Evolutionary conservation across 345 rosid genomes (phyloP), one percentile per base, ranked within the genome.

Genomic region (Ceriops decandra): DNA sequence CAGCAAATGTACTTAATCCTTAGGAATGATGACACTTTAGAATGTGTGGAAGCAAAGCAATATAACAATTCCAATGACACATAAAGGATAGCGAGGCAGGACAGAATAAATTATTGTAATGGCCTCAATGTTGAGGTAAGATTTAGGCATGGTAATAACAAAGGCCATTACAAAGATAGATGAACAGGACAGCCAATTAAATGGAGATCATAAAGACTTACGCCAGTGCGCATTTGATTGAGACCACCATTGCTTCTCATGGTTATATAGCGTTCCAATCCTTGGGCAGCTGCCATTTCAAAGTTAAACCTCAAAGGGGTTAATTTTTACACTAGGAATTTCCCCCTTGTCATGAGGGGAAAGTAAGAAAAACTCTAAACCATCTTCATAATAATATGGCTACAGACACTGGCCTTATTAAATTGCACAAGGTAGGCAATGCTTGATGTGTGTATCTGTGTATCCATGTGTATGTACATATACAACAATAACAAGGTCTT

Each of bases 181-280:
- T 38, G 36, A 8, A 69, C 20, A 32, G 27, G 38, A 17, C 8
- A 52, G 51, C 19, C 22, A 60, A 46, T 6, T 33, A 73, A n/a
- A 67, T 27, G 35, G 6, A 16, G 57, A 22, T 42, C 66, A 52
- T 28, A n/a, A 20, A 79, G 24, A 79, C 99, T 82, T 87, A 91
- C 99, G 79, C 97, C 99, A 38, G 92, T 87, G 52, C 97, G 96
- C 99, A 95, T 95, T 78, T 95, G 99, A 79, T 95, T 95, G 62
- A 95, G 70, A 33, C 99, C 99, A 60, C 99, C 99, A 71, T 95
- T 95, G 82, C 96, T 84, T 85, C 80, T 84, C 67, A 95, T 96
- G 61, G 97, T 91, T 63, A 95, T 74, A 75, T 82, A 91, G 53
- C 51, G 87, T 66, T 80, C 84, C 28, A 81, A 73, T 73, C 77